Evolutionary conservation across 805 yeast genomes (phyloP), one percentile per base, ranked within the genome.

Genomic region (Kodamaea hsintzibuensis): DNA sequence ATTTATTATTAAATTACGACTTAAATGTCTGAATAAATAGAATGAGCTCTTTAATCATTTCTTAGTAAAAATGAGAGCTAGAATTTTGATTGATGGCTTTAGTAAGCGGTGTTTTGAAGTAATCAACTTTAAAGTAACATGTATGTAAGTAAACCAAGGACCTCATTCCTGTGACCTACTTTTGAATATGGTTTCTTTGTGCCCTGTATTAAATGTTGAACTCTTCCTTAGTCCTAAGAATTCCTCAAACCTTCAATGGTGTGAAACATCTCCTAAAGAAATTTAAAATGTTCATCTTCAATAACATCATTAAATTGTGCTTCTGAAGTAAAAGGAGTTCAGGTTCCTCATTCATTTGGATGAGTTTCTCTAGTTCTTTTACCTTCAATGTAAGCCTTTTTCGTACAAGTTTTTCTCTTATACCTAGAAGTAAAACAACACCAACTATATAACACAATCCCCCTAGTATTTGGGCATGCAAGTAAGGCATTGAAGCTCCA

Each of bases 381-480:
- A 14, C 19, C 8, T 39, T 39, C 42, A 14, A 39, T 12, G 10
- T 4, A 9, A 82, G 56, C 62, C 73, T 72, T 45, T 79, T 65
- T 44, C 73, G 60, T 1, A 85, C 80, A 49, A 80, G 71, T 72
- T 76, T 73, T 57, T 83, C 86, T 58, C 91, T 72, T 14, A 82
- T 69, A 0, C 81, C 69, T 1, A 82, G 55, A 49, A 79, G 66
- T 27, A 82, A 54, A 1, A 81, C 7, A 10, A 79, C 60, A 0
- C 79, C 80, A 12, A 66, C 67, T 14, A 78, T 60, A 57, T 78
- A 80, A 47, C 80, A 66, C 16, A 75, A 60, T 2, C 88, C 90
- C 3, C 83, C 78, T 63, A 83, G 84, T 1, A 84, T 73, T 60
- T 85, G 90, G 1, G 87, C 77, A 58, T 84, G 78, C 37, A 80